Evolutionary conservation across 441 rosid species (phyloP).

Genomic region (Theobroma grandiflorum): DNA sequence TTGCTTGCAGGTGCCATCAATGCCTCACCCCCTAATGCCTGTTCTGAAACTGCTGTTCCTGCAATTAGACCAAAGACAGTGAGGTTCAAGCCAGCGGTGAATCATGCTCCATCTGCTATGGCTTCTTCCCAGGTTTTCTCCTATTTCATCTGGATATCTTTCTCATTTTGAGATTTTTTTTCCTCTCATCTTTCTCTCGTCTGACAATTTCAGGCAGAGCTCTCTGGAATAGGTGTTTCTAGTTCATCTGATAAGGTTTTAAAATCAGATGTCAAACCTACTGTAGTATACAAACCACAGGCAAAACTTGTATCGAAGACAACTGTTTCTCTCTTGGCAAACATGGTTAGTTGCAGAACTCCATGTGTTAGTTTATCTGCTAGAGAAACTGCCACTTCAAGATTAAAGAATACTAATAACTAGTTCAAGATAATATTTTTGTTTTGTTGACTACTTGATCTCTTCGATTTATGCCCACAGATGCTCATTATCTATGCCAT

Average conservation of each 20-base stretch:
- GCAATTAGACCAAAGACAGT: constrained; percentile 82
- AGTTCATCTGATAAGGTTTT: constrained; percentile 48
- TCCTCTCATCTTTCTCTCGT: constrained; percentile 23
- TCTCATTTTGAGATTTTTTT: constrained; percentile 24
- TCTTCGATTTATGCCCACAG: background rate
- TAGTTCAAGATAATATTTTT: constrained; percentile 11
- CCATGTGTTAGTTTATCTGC: background rate
- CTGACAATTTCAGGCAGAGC: constrained; percentile 50
- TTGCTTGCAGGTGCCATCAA: constrained; percentile 68
- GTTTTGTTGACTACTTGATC: background rate
- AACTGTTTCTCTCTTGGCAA: constrained; percentile 74
- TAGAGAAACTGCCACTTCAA: background rate
- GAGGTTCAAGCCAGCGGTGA: constrained; percentile 59
- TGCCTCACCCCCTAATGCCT: constrained; percentile 45
- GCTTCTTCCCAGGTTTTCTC: constrained; percentile 54
- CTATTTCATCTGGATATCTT: constrained; percentile 20
- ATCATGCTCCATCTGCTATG: constrained; percentile 39
- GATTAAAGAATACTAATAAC: background rate
- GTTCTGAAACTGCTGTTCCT: constrained; percentile 54
- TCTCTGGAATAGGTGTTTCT: constrained; percentile 37
- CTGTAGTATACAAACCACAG: constrained; percentile 75
- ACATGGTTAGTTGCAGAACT: constrained; percentile 61
- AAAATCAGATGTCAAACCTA: constrained; percentile 49
- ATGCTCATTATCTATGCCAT: background rate
- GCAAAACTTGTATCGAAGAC: constrained; percentile 85